Base-by-base conservation (phyloP, 2,329 filamentous ascomycete species). In the Calonectria hongkongensis region DNA sequence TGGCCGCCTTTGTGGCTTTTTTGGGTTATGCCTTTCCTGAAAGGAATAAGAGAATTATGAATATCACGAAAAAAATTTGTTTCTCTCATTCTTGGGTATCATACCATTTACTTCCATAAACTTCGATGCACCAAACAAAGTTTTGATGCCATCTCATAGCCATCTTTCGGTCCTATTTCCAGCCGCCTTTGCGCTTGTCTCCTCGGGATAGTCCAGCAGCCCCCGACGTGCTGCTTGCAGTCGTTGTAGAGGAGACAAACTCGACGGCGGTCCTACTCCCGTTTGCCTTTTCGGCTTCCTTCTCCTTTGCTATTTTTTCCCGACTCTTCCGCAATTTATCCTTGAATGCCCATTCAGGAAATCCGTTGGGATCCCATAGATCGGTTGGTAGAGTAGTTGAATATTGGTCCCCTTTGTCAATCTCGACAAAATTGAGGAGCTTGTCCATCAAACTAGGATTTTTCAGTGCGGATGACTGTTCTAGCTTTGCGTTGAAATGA, bases 401-500 rank as follows among this genome's bases (percentile, higher is more conserved):
- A 82, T 96, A 95, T 83, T 94, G 92, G 28, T 88, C 89, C 63
- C 86, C 85, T 43, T 84, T 82, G 51, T 82, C 81, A 58, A 87
- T 78, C 27, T 83, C 86, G 10, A 92, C 92, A 84, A 95, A 96
- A 28, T 87, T 88, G 85, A 95, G 88, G 68, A 96, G 86, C 84
- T 94, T 95, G 74, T 93, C 91, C 83, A 92, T 90, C 66, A 96
- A 85, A 50, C 89, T 90, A 2, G 94, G 94, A 80, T 96, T 96
- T 65, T 90, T 90, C 71, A 96, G 85, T 9, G 93, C 91, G 0
- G 89, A 84, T 0, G 92, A 94, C 70, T 89, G 88, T 43, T 93
- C 90, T 10, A 97, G 86, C 73, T 93, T 92, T 78, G 91, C 87
- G 82, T 97, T 96, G 87, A 96, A 96, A 83, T 97, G 94, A 18